phyloP scores from a whole-genome alignment of 176 grass and related monocot genomes.

The Musa acuminata region DNA sequence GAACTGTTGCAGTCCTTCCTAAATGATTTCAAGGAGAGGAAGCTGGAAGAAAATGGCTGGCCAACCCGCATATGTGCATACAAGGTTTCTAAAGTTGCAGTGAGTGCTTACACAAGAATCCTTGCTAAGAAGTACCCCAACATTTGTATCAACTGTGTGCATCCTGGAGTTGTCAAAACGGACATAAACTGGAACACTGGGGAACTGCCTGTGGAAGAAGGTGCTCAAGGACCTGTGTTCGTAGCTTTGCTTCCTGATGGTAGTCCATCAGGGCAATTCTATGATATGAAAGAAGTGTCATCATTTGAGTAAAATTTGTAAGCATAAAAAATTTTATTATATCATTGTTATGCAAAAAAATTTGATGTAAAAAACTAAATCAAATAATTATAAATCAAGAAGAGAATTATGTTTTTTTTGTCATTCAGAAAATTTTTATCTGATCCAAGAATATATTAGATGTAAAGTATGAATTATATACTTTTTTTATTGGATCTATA shows the following conservation, averaged over 20 bases:
- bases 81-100: conserved; percentile 36
- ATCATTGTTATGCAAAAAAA: too few relatives aligned
- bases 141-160: conserved; percentile 37
- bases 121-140: conserved; percentile 27
- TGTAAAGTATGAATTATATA: too few relatives aligned
- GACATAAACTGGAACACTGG: conserved; percentile 32
- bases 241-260: conserved; percentile 29
- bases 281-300: conserved; percentile 23
- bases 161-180: conserved; percentile 43
- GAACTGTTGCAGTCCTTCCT: conserved; percentile 26
- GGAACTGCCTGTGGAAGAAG: conserved; percentile 31
- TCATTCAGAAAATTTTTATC: too few relatives aligned
- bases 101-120: conserved; percentile 42
- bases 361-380: too few relatives aligned
- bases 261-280: conserved; percentile 23
- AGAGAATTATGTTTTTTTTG: too few relatives aligned
- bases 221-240: conserved; percentile 29
- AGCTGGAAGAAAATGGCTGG: conserved; percentile 25
- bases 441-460: too few relatives aligned
- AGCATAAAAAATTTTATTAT: too few relatives aligned
- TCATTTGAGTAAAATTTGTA: conserved; percentile 4
- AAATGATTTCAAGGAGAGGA: conserved; percentile 25
- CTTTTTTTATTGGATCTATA: too few relatives aligned
- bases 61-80: conserved; percentile 24
- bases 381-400: too few relatives aligned